Conservation (phyloP, 1,284 basidiomycete genomes). For the Xanthoconium separans region DNA sequence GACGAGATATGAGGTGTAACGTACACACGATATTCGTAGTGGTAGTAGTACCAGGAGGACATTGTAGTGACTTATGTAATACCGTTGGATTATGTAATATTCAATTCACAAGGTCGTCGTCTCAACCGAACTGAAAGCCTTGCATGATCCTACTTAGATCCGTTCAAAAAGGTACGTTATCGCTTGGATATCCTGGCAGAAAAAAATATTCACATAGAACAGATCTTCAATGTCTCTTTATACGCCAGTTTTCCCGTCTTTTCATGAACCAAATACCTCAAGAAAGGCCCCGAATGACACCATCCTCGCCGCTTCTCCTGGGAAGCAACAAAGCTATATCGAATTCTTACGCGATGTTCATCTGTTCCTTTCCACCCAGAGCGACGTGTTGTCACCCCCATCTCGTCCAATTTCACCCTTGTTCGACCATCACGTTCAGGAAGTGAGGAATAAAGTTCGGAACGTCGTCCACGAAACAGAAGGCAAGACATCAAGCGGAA, state of each 20-base stretch:
- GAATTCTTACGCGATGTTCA: constrained; percentile 32
- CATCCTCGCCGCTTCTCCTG: neutral
- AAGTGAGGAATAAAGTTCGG: constrained; percentile 22
- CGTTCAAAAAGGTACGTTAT: constrained; percentile 7
- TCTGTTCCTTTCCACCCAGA: constrained; percentile 33
- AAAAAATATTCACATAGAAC: neutral
- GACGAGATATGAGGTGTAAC: constrained; percentile 10
- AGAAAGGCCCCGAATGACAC: constrained; percentile 8
- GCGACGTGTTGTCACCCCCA: constrained; percentile 32
- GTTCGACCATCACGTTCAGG: constrained; percentile 23
- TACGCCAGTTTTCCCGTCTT: constrained; percentile 34
- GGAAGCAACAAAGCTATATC: constrained; percentile 21
- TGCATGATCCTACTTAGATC: no score
- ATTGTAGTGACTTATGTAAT: neutral
- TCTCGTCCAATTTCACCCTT: constrained; percentile 28
- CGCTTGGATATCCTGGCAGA: neutral
- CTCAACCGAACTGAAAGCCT: no score
- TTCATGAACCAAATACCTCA: constrained; percentile 6
- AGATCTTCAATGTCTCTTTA: constrained; percentile 32
- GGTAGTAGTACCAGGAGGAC: no score
- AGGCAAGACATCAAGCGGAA: constrained; percentile 16
- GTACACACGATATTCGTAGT: neutral
- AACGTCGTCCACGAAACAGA: constrained; percentile 13
- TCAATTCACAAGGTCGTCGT: neutral
- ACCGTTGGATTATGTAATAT: neutral